Base-by-base conservation (phyloP, 495 filamentous ascomycete genomes). In the Penicillium roqueforti region DNA sequence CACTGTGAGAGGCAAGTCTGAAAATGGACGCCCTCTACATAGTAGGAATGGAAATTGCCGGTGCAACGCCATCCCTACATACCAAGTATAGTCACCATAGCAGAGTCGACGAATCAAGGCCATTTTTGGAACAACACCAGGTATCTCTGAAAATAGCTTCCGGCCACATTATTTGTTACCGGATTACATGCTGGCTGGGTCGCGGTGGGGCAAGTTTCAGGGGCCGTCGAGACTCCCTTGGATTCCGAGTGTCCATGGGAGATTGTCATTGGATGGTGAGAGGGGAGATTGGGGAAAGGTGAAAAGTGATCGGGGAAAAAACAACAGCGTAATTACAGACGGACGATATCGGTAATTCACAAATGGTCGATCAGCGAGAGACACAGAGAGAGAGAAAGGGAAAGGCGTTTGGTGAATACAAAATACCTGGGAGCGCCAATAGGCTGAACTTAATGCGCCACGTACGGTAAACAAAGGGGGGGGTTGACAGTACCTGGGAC, bases 161-260 rank as follows among this genome's bases (percentile, higher is more conserved):
- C 45, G 26, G 41, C 38, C 44, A 59, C 53, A 53, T 62, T 39
- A 62, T 65, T 65, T 48, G 62, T 50, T 62, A 65, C 62, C 62
- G 42, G 14, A 44, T 53, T 57, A 50, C 49, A 58, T 42, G 43
- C 48, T 54, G 42, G 36, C 39, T 47, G 49, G 49, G 34, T 23
- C 14, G 34, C 18, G 6, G 63, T 62, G 66, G 66, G 52, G 54
- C 61, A 38, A 41, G 58, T 68, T 53, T 68, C 63, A 68, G 65
- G 65, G 65, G 65, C 65, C 65, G 65, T 57, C 56, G 54, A 48
- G 56, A 55, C 63, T 57, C 56, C 62, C 63, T 63, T 63, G 65
- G 65, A 66, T 51, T 66, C 60, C 55, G 55, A 45, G 26, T 36
- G 16, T 16, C 23, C n/a, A n/a, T 1, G 13, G 20, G n/a, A 34